Evolutionary conservation across 805 yeast species (phyloP).

Genomic region (Priceomyces haplophilus): DNA sequence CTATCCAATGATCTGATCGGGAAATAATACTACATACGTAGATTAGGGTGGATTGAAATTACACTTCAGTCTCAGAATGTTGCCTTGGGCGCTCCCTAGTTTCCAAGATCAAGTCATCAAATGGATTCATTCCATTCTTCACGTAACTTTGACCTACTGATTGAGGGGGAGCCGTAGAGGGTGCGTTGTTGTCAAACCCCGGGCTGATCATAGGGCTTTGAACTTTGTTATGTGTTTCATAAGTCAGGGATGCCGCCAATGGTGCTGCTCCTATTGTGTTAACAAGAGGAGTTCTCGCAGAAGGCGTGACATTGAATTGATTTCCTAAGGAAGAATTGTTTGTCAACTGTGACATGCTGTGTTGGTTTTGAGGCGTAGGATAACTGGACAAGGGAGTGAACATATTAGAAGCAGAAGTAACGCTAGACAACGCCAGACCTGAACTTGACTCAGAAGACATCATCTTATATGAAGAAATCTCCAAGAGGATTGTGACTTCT

Average conservation of each 20-base stretch:
- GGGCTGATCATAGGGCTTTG: conserved; percentile 4
- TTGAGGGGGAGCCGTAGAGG: conserved; percentile 27
- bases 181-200: conserved; percentile 1
- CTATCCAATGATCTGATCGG: too few relatives aligned
- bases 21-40: too few relatives aligned
- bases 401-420: conserved; percentile 32
- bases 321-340: conserved; percentile 8
- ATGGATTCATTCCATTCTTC: conserved; percentile 36
- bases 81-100: conserved; percentile 7
- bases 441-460: conserved; percentile 22
- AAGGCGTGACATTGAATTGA: conserved; percentile 10
- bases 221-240: conserved; percentile 2
- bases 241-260: conserved; percentile 21
- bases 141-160: conserved; percentile 33
- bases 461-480: conserved; percentile 40
- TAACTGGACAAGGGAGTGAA: conserved; percentile 30
- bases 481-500: conserved; percentile 84
- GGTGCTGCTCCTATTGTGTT: conserved; percentile 27
- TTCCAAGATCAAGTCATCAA: conserved; percentile 37
- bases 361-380: conserved; percentile 15
- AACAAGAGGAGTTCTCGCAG: conserved; percentile 25
- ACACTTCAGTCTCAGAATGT: neutral
- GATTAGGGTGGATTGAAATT: neutral
- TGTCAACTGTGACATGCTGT: conserved; percentile 7
- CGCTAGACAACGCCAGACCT: conserved; percentile 15